Conservation (phyloP, 1,284 basidiomycete genomes). For the Ganoderma multipileum region DNA sequence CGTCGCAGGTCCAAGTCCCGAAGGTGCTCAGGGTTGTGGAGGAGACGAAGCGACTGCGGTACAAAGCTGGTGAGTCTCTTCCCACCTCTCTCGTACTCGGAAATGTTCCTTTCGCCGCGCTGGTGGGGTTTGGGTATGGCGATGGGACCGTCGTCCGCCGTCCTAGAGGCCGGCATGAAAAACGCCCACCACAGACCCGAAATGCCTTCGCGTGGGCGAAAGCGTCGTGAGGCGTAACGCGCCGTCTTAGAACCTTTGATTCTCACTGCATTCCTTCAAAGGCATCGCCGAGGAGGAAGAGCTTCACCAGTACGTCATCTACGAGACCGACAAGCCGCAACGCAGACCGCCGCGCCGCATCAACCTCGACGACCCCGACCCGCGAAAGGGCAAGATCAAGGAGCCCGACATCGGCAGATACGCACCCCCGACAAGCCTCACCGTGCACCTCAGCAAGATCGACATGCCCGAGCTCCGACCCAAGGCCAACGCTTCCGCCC, state of each 20-base stretch:
- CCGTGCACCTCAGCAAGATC: conserved; percentile 82
- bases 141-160: too few relatives aligned
- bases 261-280: conserved; percentile 23
- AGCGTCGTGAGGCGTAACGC: too few relatives aligned
- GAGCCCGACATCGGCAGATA: conserved; percentile 18
- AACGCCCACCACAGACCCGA: too few relatives aligned
- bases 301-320: conserved; percentile 80
- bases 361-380: conserved; percentile 59
- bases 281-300: conserved; percentile 66
- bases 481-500: conserved; percentile 29
- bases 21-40: conserved; percentile 84
- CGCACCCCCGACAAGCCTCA: conserved; percentile 43
- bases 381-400: conserved; percentile 50
- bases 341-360: conserved; percentile 68
- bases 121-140: too few relatives aligned
- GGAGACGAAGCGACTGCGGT: conserved; percentile 74
- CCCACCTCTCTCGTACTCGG: not conserved
- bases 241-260: too few relatives aligned
- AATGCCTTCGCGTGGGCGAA: too few relatives aligned
- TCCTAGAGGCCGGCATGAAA: too few relatives aligned
- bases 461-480: conserved; percentile 82
- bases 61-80: conserved; percentile 65
- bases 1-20: conserved; percentile 68
- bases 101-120: not conserved
- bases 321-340: conserved; percentile 51